Evolutionary conservation across 331 rosid genomes (phyloP), one percentile per base, ranked within the genome.

Genomic region (Pyracantha coccinea): DNA sequence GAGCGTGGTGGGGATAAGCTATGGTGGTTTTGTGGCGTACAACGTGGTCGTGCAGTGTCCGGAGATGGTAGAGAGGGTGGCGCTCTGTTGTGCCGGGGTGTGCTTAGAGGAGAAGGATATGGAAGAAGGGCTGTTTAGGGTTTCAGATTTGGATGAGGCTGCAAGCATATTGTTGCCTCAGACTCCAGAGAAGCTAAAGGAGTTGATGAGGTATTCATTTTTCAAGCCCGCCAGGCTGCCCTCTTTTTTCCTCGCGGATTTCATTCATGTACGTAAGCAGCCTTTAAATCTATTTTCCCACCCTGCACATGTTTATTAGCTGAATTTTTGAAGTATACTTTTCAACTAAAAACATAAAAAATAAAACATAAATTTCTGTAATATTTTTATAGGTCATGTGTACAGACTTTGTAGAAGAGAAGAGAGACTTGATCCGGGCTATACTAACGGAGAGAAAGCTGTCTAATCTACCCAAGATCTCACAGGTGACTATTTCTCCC

Each of bases 11-110:
- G 97, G 97, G 83, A 83, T 89, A 33, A 91, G 97, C 61, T 91
- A 91, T 16, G 97, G 97, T 4, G 95, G 97, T 0, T 91, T 91
- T 50, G 95, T 91, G 1, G 95, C 86, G 28, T 91, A 89, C 58
- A 83, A 82, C 59, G 6, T 89, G 69, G 97, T 91, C 0, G 84
- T 74, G 31, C 86, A 83, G 78, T 87, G 81, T 31, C 91, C 93
- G 0, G 78, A 87, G 55, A 75, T 58, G 21, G 86, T 91, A 71
- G 95, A 91, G 64, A 86, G 62, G 69, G 64, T 89, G 33, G 94
- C 74, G 44, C 61, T 91, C 15, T 89, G 97, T 60, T 86, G 95
- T 3, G 17, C 92, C 2, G 97, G 97, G 23, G 82, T 91, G 59
- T 89, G 91, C 27, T 85, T 91, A 78, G 97, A 91, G 66, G 97